A percentile compares a stretch with the other conserved stretches of the same genome.
Evolutionary conservation across 1,284 basidiomycete species (phyloP).

Genomic region (Taiwanofungus camphoratus): DNA sequence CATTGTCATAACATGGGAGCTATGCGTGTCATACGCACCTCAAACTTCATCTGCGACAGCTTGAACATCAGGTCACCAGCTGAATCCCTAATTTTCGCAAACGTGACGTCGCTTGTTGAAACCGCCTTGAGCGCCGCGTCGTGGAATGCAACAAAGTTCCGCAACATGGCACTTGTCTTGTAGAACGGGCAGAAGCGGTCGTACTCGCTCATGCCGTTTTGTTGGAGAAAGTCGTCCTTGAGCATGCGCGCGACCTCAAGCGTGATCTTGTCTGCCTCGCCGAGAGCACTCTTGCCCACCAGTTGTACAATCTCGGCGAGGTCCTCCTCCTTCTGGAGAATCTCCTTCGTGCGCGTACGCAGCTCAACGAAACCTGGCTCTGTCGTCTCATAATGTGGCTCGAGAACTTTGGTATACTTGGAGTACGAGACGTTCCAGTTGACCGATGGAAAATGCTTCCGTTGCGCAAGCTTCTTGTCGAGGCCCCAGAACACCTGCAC

Average conservation of each 20-base stretch:
- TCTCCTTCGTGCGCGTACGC: slow-evolving; percentile 90
- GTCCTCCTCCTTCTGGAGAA: slow-evolving; percentile 98
- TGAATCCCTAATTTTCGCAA: slow-evolving; percentile 86
- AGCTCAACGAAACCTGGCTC: slow-evolving; percentile 93
- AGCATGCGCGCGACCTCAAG: slow-evolving; percentile 96
- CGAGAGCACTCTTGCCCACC: slow-evolving; percentile 96
- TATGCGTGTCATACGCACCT: slow-evolving; percentile 45
- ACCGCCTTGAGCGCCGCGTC: slow-evolving; percentile 85
- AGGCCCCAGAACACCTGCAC: slow-evolving; percentile 99
- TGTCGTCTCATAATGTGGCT: slow-evolving; percentile 87
- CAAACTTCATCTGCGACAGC: slow-evolving; percentile 98
- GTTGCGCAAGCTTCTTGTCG: slow-evolving; percentile 94
- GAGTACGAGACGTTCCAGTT: slow-evolving; percentile 99
- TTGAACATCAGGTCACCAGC: slow-evolving; percentile 90
- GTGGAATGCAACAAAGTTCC: slow-evolving; percentile 95
- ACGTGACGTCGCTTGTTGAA: slow-evolving; percentile 85
- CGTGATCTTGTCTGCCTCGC: slow-evolving; percentile 98
- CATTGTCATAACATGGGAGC: neutral
- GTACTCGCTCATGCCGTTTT: slow-evolving; percentile 98
- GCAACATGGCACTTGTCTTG: slow-evolving; percentile 95
- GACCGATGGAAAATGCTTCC: slow-evolving; percentile 98
- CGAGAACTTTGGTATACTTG: slow-evolving; percentile 95
- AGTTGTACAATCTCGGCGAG: slow-evolving; percentile 98
- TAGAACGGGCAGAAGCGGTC: slow-evolving; percentile 98
- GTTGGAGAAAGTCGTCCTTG: slow-evolving; percentile 98